A percentile compares a stretch with the other conserved stretches of the same genome.
These are phyloP conservation scores for Tuber aestivum DNA, from an alignment of 495 filamentous ascomycete genomes.

Conservation along the genomic window DNA sequence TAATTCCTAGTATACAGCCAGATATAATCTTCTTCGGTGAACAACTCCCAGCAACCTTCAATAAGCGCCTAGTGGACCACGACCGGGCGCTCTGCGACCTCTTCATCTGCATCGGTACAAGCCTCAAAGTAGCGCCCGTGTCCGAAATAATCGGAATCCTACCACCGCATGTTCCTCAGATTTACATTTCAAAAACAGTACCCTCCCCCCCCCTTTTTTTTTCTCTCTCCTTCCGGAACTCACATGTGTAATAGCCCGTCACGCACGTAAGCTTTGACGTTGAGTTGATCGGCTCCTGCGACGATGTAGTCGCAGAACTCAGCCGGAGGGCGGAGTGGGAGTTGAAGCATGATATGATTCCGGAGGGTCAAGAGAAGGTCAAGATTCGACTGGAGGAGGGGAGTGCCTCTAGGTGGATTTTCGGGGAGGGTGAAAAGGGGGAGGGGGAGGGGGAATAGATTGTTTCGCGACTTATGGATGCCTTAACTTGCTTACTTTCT, in stretches of 20 bases:
- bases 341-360: conserved; percentile 82
- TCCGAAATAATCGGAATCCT: conserved; percentile 80
- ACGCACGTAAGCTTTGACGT: conserved; percentile 91
- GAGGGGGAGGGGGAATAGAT: conserved; percentile 14
- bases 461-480: conserved; percentile 10
- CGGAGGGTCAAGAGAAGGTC: conserved; percentile 51
- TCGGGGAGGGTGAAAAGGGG: conserved; percentile 13
- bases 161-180: conserved; percentile 74
- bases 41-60: conserved; percentile 74
- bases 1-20: conserved; percentile 48
- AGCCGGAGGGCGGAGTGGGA: conserved; percentile 80
- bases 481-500: conserved; percentile 12
- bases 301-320: conserved; percentile 83
- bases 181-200: conserved; percentile 84
- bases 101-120: conserved; percentile 95
- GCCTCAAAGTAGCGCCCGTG: conserved; percentile 92
- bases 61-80: conserved; percentile 67
- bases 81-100: conserved; percentile 77
- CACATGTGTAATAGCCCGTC: conserved; percentile 54
- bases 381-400: conserved; percentile 56
- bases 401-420: conserved; percentile 62
- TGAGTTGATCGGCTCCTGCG: conserved; percentile 87
- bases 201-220: conserved; percentile 31
- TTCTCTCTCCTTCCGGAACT: neutral
- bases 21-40: conserved; percentile 99